Evolutionary conservation across 495 filamentous ascomycete genomes (phyloP), one percentile per base, ranked within the genome.

Genomic region (Aspergillus bridgeri): DNA sequence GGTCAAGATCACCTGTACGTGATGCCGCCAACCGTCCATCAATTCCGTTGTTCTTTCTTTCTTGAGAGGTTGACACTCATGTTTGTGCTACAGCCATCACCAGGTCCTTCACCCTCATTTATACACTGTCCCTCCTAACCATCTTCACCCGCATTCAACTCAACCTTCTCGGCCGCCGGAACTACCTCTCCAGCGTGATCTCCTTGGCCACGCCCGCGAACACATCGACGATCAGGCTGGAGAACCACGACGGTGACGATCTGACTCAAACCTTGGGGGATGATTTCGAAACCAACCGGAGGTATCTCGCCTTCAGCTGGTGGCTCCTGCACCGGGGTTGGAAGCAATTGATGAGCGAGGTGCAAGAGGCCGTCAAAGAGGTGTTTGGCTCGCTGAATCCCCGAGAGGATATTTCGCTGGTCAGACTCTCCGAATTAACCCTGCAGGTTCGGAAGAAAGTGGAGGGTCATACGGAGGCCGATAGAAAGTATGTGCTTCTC

Each of bases 221-320:
- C 52, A 77, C 78, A 17, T 83, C 86, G 17, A 85, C 82, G 0
- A 98, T 98, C 68, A 89, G 76, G 59, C 79, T 97, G 11, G 91
- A 96, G 73, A 92, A 97, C 70, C 83, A 90, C 64, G 91, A 95
- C 63, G 90, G 95, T 66, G 90, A 67, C 25, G 89, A 88, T 60
- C 75, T 83, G 11, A 88, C 89, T 42, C 86, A 89, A 60, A 84
- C 87, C 6, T 89, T 95, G 68, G 90, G 91, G 5, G 89, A 87
- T 64, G 94, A 98, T 70, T 94, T 94, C 61, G 91, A 96, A 63
- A 94, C 92, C 42, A 98, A 98, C 72, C 80, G 91, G 57, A 87
- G 88, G 61, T 99, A 97, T 68, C 81, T 99, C 38, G 91, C 91
- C 51, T 96, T 98, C 71, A 93, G 89, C 67, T 99, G 95, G 95